Percentiles rank a stretch among this genome's conserved stretches.
These are phyloP conservation scores for Rosa multiflora DNA, from an alignment of 306 rosid species.

Conservation along the genomic window DNA sequence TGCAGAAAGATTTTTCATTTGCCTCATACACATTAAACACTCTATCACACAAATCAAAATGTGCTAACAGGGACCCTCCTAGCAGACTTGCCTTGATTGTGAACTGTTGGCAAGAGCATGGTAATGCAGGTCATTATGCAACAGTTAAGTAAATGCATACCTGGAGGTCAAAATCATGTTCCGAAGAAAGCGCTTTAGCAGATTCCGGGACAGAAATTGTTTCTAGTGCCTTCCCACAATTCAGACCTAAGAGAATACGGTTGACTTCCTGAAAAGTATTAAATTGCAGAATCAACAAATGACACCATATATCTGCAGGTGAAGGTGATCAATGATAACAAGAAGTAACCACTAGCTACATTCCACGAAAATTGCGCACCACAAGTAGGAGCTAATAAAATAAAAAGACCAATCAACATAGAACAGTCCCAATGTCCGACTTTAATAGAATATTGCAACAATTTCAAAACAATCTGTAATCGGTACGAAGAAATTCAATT, in stretches of 20 bases:
- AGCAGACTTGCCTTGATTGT: background rate
- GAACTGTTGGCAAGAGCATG: background rate
- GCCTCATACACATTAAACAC: too few relatives aligned
- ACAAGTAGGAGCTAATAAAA: too few relatives aligned
- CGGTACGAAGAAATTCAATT: background rate
- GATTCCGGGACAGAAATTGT: slow-evolving; percentile 52
- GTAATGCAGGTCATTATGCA: background rate
- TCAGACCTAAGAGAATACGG: slow-evolving; percentile 76
- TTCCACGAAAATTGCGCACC: too few relatives aligned
- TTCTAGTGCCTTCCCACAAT: slow-evolving; percentile 56
- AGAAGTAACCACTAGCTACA: too few relatives aligned
- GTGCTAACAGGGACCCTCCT: background rate
- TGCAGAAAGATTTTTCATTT: too few relatives aligned
- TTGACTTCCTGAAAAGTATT: slow-evolving; percentile 68
- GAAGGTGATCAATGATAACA: slow-evolving; percentile 8
- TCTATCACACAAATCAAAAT: background rate
- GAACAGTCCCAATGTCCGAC: background rate
- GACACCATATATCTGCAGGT: background rate
- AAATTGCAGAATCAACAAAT: slow-evolving; percentile 13
- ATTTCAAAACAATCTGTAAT: background rate
- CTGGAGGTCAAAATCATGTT: slow-evolving; percentile 75
- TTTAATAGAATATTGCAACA: too few relatives aligned
- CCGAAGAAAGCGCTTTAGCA: slow-evolving; percentile 46
- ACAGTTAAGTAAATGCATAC: slow-evolving; percentile 29
- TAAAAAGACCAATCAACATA: background rate